Evolutionary conservation across 345 rosid species (phyloP), one percentile per base, ranked within the genome.

Genomic region (Syzygium jambos): DNA sequence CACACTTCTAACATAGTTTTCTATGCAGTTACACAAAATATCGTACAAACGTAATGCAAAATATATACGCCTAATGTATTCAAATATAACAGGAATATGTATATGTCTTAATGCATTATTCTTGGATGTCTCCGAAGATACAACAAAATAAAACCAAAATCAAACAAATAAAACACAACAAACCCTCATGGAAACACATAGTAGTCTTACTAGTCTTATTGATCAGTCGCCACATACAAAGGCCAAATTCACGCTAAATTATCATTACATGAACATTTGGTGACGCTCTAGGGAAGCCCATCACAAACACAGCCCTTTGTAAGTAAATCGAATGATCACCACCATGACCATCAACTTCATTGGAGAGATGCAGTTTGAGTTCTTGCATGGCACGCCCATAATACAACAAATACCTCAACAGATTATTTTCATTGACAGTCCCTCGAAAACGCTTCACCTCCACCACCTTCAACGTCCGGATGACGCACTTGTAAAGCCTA

Each of bases 371-470:
- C 38, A 92, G 84, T 5, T 87, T 89, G 51, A 93, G 29, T 30
- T 88, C 78, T 84, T 85, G 84, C 90, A 93, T 38, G 14, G 85
- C 85, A 19, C 49, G 29, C 25, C 93, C 93, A 11, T 52, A 77
- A 27, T 25, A 30, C 29, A 90, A 3, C 23, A 93, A n/a, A 85
- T 89, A 90, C 5, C 77, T 51, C 17, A 93, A n/a, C 54, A 93
- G n/a, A 46, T 34, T 25, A 22, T 88, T 2, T 52, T 90, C 92
- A 11, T 53, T 88, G 10, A 17, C 6, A 1, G 43, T 78, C 51
- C 92, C 92, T 19, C 30, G 46, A 30, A 91, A 93, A 2, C 90
- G 91, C 53, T 85, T 91, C 14, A 91, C 87, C 78, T 89, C n/a
- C 19, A 93, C 92, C 43, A 87, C 89, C 86, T 80, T 93, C 21